Evolutionary conservation across 345 rosid genomes (phyloP).

Genomic region (Raphanus raphanistrum): DNA sequence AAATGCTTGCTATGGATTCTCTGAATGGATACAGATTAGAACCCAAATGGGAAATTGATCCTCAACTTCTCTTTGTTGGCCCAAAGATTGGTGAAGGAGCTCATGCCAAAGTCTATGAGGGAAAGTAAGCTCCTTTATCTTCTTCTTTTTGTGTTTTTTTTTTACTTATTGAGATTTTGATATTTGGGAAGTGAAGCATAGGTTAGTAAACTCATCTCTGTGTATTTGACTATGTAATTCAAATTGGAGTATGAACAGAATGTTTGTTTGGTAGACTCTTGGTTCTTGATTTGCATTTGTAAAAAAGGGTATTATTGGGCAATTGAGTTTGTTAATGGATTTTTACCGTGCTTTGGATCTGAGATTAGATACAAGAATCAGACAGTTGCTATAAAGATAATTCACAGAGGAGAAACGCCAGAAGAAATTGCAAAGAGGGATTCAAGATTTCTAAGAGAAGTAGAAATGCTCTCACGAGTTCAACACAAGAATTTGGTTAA

Average conservation of each 20-base stretch:
- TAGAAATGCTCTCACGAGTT: slow-evolving; percentile 83
- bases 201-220: neutral
- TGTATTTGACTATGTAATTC: slow-evolving; percentile 1
- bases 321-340: slow-evolving; percentile 10
- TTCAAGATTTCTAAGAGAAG: slow-evolving; percentile 83
- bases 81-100: slow-evolving; percentile 99
- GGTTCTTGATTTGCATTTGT: neutral
- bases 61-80: slow-evolving; percentile 87
- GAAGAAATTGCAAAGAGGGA: slow-evolving; percentile 83
- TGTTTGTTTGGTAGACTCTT: neutral
- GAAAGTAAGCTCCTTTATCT: slow-evolving; percentile 67
- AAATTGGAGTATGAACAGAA: neutral
- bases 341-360: slow-evolving; percentile 5
- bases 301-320: neutral
- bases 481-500: slow-evolving; percentile 91
- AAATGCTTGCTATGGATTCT: slow-evolving; percentile 65
- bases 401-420: slow-evolving; percentile 79
- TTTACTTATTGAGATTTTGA: neutral
- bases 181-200: slow-evolving; percentile 2
- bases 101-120: slow-evolving; percentile 96
- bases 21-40: slow-evolving; percentile 60
- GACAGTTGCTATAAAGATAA: slow-evolving; percentile 87
- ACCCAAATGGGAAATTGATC: slow-evolving; percentile 84
- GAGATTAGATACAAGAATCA: slow-evolving; percentile 71
- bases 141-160: neutral